Base-by-base conservation (phyloP, 2,329 filamentous ascomycete genomes). In the Didymella pinodella region DNA sequence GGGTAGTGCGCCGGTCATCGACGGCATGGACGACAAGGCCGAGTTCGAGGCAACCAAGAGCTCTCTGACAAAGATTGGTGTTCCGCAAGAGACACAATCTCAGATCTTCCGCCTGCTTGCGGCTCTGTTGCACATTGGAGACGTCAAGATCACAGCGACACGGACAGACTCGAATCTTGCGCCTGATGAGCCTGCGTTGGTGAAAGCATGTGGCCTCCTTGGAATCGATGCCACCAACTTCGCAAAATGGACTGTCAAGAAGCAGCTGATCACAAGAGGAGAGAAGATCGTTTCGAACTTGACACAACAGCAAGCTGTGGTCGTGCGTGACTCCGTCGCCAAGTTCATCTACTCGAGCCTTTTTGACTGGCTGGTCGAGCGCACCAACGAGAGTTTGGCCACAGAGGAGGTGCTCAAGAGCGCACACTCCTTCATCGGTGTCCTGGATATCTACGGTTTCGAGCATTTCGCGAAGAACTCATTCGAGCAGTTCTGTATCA, bases 401-500 rank as follows among this genome's bases (percentile, higher is more conserved):
- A 93, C 93, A 1, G 90, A 97, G 44, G 90, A 94, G 64, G 92
- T 98, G 36, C 78, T 98, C 51, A 88, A 85, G 69, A 87, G 91
- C 40, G 92, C 96, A 56, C 86, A 83, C 54, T 94, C 92, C 2
- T 99, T 99, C 78, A 99, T 99, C 71, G 95, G 95, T 78, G 95
- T 99, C 47, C 86, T 99, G 65, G 95, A 99, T 91, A 99, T 99
- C 68, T 98, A 98, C 79, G 94, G 94, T 64, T 99, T 99, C 74
- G 95, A 99, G 78, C 95, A 98, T 80, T 99, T 99, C 74, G 94
- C 95, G 63, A 98, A 97, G 84, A 99, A 99, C 82, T 99, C 95
- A 0, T 99, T 99, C 72, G 95, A 99, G 78, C 95, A 99, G 78
- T 99, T 99, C 80, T 99, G 95, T 81, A 99, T 99, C 86, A 99